phyloP scores from a whole-genome alignment of 352 stramenopile genomes.

The Phytopythium montanum region DNA sequence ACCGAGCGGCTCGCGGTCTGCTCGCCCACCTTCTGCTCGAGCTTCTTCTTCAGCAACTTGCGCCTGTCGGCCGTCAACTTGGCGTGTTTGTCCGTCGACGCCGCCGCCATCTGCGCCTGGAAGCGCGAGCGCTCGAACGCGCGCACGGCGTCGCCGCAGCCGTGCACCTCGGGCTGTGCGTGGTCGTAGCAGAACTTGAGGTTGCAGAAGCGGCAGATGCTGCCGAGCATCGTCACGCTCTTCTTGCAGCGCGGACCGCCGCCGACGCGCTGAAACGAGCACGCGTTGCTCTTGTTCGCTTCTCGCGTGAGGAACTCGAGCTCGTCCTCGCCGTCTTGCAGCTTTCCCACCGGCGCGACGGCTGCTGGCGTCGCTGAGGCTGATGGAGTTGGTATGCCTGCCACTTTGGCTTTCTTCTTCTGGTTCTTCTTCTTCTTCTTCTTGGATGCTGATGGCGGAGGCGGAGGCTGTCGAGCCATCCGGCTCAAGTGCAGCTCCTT shows the following conservation, averaged over 20 bases:
- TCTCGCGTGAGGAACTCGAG: constrained; percentile 68
- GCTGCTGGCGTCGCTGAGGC: constrained; percentile 4
- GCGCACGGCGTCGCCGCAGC: constrained; percentile 66
- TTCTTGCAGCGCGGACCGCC: constrained; percentile 44
- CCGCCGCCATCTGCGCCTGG: constrained; percentile 28
- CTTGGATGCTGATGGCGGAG: constrained; percentile 18
- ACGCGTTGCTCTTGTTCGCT: constrained; percentile 45
- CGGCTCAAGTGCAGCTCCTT: constrained; percentile 62
- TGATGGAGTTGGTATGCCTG: neutral
- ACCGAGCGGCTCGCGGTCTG: constrained; percentile 39
- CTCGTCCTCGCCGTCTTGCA: constrained; percentile 55
- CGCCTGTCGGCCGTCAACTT: constrained; percentile 52
- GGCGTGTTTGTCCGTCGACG: constrained; percentile 16
- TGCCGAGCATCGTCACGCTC: constrained; percentile 51
- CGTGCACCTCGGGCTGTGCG: constrained; percentile 67
- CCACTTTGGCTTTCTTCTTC: constrained; percentile 38
- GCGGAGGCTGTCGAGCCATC: constrained; percentile 37
- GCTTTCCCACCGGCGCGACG: constrained; percentile 22
- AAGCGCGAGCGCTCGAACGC: constrained; percentile 54
- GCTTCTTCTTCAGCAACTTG: constrained; percentile 68
- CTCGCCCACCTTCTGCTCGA: constrained; percentile 56
- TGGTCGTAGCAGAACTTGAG: constrained; percentile 86
- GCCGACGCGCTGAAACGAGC: constrained; percentile 37
- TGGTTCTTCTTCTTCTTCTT: constrained; percentile 42
- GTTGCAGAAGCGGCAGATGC: constrained; percentile 81